Evolutionary conservation across 2,329 filamentous ascomycete species (phyloP), one percentile per base, ranked within the genome.

Genomic region (Lasiodiplodia gonubiensis): DNA sequence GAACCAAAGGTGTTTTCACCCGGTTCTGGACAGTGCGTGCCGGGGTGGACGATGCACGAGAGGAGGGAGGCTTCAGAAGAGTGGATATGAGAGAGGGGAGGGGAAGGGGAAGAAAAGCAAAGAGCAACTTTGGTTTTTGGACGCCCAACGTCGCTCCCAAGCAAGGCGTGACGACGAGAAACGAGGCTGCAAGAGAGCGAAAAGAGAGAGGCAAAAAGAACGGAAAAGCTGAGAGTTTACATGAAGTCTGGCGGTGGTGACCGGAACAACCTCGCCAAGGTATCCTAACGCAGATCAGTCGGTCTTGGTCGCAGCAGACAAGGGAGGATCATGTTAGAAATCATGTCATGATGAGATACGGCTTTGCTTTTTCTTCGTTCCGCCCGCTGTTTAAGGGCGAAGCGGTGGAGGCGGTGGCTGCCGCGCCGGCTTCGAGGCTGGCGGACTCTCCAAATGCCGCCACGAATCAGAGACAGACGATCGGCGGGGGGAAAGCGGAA

Each of bases 401-500:
- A 33, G 52, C 52, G 52, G 52, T 54, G 30, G 27, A 42, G 35
- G 35, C 54, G 23, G 23, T 30, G 55, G 37, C 37, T 18, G 33
- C 23, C 37, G 27, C 55, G 23, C 39, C 39, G 55, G 39, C 30
- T 49, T 27, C 25, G 55, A 60, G 39, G 55, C 55, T 60, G 55
- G 46, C 48, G 16, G 39, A 42, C 25, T 18, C 18, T 46, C 37
- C 18, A 60, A 48, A 39, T 48, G 39, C 55, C 39, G 55, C 39
- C 27, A 42, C 55, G 55, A 33, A 60, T 60, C 55, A 60, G 55
- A 35, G 25, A 8, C 21, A 27, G 37, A 16, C 55, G 55, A 60
- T 60, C 55, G 55, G 55, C 55, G 55, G 55, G 55, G 54, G 55
- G 55, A 60, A 60, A 33, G 55, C 55, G 55, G 55, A 60, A 60